These are phyloP conservation scores for Aspergillus sp. DNA, from an alignment of 2,329 filamentous ascomycete species.

Conservation along the genomic window DNA sequence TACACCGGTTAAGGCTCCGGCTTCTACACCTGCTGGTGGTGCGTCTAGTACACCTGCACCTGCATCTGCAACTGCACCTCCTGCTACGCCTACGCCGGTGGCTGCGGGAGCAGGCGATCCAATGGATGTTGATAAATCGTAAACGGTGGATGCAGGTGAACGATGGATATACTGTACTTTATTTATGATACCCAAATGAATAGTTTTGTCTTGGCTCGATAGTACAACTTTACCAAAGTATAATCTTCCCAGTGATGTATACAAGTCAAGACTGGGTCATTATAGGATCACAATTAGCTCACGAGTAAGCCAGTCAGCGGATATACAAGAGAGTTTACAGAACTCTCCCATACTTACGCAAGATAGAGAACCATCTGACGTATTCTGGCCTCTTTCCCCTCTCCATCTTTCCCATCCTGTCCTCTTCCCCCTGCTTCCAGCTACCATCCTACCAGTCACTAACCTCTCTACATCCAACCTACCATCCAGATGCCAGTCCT, in stretches of 20 bases:
- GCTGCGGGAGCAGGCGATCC: conserved; percentile 11
- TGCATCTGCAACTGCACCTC: conserved; percentile 1
- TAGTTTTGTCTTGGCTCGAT: background rate
- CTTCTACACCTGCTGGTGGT: background rate
- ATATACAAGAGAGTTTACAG: too few relatives aligned
- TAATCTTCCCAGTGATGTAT: too few relatives aligned
- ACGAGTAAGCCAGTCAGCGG: too few relatives aligned
- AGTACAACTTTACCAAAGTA: background rate
- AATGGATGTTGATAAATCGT: conserved; percentile 19
- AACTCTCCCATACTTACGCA: too few relatives aligned
- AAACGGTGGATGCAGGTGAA: background rate
- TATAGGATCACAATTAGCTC: too few relatives aligned
- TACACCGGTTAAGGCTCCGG: background rate
- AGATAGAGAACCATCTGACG: too few relatives aligned
- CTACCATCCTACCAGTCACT: too few relatives aligned
- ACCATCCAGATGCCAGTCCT: too few relatives aligned
- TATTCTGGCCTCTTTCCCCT: too few relatives aligned
- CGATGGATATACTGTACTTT: background rate
- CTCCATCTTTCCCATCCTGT: too few relatives aligned
- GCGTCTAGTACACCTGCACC: background rate
- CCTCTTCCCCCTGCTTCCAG: too few relatives aligned
- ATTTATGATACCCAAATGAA: background rate
- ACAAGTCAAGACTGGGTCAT: background rate
- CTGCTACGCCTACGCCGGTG: conserved; percentile 8
- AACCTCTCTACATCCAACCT: too few relatives aligned